Evolutionary conservation across 805 yeast genomes (phyloP), one percentile per base, ranked within the genome.

Genomic region (Zygosaccharomyces pseudorouxii): DNA sequence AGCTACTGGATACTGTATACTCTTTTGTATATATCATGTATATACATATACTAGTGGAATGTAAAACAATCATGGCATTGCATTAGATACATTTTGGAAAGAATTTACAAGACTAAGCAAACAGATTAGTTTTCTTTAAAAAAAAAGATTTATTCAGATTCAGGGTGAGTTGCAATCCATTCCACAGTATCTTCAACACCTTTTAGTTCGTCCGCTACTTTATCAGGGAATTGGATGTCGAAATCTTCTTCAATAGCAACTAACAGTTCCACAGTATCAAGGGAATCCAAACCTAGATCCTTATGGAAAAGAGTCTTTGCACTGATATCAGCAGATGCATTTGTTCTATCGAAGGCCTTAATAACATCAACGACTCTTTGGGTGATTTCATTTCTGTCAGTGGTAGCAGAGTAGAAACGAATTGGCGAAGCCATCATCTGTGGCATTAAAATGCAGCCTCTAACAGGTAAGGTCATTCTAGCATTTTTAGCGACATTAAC

Each of bases 181-280:
- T 89, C 89, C 55, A 90, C 80, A 52, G 97, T 95, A 74, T 90
- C 96, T 59, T 88, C 89, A 56, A 93, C 93, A 48, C 95, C 87
- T 75, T 86, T 89, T 70, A 93, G 83, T 66, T 86, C 90, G 68
- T 92, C 97, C 47, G 97, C 93, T 60, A 88, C 87, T 68, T 86
- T 83, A 73, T 89, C 96, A 31, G 95, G 89, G 64, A 87, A 81
- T 67, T 84, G 86, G 64, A 88, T 79, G 62, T 87, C 89, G 56
- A 84, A 84, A 68, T 84, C 90, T 76, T 90, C 97, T 76, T 92
- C 99, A 63, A 92, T 84, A 49, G 96, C 96, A 70, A 93, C 96
- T 60, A 93, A 78, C 48, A 93, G 90, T 74, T 92, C 99, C 54
- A 92, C 96, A 54, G 93, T 86, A 65, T 92, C 99, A 57, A 92